phyloP scores from a whole-genome alignment of 2,329 filamentous ascomycete species.

The Claviceps capensis region DNA sequence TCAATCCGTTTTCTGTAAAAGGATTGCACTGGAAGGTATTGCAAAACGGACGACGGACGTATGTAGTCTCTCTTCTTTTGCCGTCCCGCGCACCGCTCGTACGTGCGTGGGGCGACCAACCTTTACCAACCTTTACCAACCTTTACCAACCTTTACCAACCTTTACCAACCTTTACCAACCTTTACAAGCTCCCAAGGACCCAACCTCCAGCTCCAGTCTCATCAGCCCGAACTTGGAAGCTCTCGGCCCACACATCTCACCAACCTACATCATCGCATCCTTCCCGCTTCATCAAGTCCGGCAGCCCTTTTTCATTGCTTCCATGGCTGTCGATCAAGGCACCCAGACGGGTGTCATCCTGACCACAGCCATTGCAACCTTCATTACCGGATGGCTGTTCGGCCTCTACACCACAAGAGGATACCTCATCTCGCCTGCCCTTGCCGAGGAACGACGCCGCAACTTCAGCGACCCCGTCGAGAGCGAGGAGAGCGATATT shows the following conservation, averaged over 20 bases:
- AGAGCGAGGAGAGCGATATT: conserved; percentile 56
- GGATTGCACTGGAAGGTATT: no score
- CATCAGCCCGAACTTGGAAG: background rate
- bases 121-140: no score
- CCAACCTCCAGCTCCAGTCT: background rate
- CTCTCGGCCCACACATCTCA: background rate
- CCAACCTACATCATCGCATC: background rate
- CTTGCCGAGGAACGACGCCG: conserved; percentile 42
- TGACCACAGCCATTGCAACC: conserved; percentile 61
- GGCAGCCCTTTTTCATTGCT: background rate
- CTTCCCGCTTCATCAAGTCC: no score
- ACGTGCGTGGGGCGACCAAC: no score
- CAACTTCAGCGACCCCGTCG: conserved; percentile 45
- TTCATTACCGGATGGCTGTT: conserved; percentile 70
- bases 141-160: no score
- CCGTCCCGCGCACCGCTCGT: no score
- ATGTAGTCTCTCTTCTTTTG: no score
- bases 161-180: no score
- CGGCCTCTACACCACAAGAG: conserved; percentile 56
- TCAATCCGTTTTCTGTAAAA: no score
- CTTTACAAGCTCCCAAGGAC: no score
- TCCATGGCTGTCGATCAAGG: conserved; percentile 7
- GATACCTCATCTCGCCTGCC: conserved; percentile 43
- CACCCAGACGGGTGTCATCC: conserved; percentile 42
- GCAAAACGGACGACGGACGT: no score